Percentiles rank a stretch among this genome's conserved stretches.
Evolutionary conservation across 2,329 filamentous ascomycete species (phyloP).

Genomic region (Capronia coronata): DNA sequence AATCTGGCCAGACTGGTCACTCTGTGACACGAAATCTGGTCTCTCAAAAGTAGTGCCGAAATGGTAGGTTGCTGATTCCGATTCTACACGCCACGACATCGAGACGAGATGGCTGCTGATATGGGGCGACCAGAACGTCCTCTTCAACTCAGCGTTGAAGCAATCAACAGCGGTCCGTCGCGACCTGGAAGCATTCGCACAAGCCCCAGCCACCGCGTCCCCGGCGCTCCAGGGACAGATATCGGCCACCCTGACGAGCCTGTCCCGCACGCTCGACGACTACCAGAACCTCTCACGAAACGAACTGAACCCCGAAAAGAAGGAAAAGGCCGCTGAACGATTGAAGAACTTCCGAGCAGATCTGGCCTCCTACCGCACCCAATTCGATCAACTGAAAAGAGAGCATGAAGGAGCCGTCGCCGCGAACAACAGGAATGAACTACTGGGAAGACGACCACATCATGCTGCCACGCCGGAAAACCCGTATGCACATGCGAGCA

Average conservation of each 20-base stretch:
- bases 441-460: conserved; percentile 79
- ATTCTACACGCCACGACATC: too few relatives aligned
- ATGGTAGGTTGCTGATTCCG: conserved; percentile 19
- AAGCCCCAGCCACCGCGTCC: conserved; percentile 52
- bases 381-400: conserved; percentile 70
- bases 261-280: conserved; percentile 86
- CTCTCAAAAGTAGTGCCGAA: too few relatives aligned
- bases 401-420: conserved; percentile 66
- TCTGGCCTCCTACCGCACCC: conserved; percentile 68
- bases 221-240: conserved; percentile 64
- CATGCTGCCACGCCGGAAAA: conserved; percentile 79
- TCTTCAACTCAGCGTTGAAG: conserved; percentile 80
- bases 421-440: conserved; percentile 67
- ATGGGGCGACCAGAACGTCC: too few relatives aligned
- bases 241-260: conserved; percentile 70
- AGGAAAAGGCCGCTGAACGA: conserved; percentile 81
- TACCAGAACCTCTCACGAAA: conserved; percentile 79
- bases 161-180: conserved; percentile 73
- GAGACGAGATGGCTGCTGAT: too few relatives aligned
- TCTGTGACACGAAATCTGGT: too few relatives aligned
- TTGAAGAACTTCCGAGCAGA: conserved; percentile 80
- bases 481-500: conserved; percentile 66
- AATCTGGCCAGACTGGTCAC: neutral
- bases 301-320: conserved; percentile 84
- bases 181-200: conserved; percentile 65